phyloP scores from a whole-genome alignment of 352 stramenopile species.

The Pythium chondricola region DNA sequence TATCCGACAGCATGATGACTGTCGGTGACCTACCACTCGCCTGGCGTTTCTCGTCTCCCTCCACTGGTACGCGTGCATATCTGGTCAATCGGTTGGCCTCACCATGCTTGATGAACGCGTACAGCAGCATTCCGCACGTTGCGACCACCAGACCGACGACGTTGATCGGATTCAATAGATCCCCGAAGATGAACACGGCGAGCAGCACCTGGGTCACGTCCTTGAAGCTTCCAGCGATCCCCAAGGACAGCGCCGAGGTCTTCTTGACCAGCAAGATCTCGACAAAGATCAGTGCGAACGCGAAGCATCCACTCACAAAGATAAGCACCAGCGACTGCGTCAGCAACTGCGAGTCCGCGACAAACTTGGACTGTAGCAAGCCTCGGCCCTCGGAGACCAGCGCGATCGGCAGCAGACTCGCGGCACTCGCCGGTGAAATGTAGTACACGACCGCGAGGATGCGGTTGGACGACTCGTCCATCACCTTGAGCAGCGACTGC shows the following conservation, averaged over 20 bases:
- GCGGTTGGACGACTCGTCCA: constrained; percentile 51
- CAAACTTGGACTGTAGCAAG: constrained; percentile 52
- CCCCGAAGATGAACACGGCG: constrained; percentile 69
- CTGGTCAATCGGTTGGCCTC: constrained; percentile 13
- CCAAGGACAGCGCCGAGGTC: constrained; percentile 73
- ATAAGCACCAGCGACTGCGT: constrained; percentile 53
- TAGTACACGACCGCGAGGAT: constrained; percentile 81
- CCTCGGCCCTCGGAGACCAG: constrained; percentile 40
- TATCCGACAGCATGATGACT: constrained; percentile 30
- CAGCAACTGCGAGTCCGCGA: constrained; percentile 40
- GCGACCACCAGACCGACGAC: constrained; percentile 59
- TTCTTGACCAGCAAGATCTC: constrained; percentile 79
- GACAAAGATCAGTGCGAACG: constrained; percentile 76
- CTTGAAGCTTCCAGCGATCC: constrained; percentile 75
- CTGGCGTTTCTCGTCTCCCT: not conserved
- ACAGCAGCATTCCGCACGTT: constrained; percentile 68
- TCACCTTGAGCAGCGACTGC: constrained; percentile 68
- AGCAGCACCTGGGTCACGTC: constrained; percentile 77
- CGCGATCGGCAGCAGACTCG: constrained; percentile 66
- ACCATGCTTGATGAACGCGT: constrained; percentile 68
- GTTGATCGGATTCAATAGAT: constrained; percentile 59
- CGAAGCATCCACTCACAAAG: constrained; percentile 56
- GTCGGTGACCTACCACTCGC: constrained; percentile 7
- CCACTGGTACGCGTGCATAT: no score
- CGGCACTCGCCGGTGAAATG: constrained; percentile 66